These are phyloP conservation scores for Rhynchospora pubera DNA, from an alignment of 176 grass and related monocot species.

Conservation along the genomic window DNA sequence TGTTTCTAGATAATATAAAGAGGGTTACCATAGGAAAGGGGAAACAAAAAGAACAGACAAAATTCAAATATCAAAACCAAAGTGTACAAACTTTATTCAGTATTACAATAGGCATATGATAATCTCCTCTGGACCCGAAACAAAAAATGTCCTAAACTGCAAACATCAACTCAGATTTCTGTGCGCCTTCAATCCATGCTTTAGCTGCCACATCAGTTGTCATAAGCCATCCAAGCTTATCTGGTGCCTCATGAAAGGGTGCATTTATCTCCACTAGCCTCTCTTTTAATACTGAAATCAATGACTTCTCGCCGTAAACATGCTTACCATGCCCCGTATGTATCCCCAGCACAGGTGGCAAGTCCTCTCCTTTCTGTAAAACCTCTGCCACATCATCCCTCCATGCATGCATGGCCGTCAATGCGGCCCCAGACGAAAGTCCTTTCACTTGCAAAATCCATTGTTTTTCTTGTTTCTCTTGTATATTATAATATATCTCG, in stretches of 20 bases:
- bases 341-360: slow-evolving; percentile 73
- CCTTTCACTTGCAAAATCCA: slow-evolving; percentile 81
- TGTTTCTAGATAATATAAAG: not conserved
- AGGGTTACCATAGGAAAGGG: not conserved
- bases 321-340: slow-evolving; percentile 76
- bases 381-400: slow-evolving; percentile 62
- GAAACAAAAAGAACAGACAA: not conserved
- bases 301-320: slow-evolving; percentile 40
- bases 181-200: slow-evolving; percentile 62
- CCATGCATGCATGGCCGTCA: slow-evolving; percentile 66
- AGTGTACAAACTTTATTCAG: not conserved
- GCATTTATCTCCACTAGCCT: slow-evolving; percentile 63
- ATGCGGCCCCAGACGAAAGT: slow-evolving; percentile 55
- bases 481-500: slow-evolving; percentile 60
- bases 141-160: not conserved
- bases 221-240: slow-evolving; percentile 81
- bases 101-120: not conserved
- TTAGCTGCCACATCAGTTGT: slow-evolving; percentile 71
- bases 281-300: slow-evolving; percentile 44
- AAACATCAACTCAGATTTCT: slow-evolving; percentile 12
- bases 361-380: slow-evolving; percentile 47
- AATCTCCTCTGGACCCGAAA: not conserved
- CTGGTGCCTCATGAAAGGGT: slow-evolving; percentile 72
- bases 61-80: slow-evolving; percentile 2
- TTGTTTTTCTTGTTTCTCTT: slow-evolving; percentile 52